Base-by-base conservation (phyloP, 23 red algal genomes). In the Agarophyton chilense region DNA sequence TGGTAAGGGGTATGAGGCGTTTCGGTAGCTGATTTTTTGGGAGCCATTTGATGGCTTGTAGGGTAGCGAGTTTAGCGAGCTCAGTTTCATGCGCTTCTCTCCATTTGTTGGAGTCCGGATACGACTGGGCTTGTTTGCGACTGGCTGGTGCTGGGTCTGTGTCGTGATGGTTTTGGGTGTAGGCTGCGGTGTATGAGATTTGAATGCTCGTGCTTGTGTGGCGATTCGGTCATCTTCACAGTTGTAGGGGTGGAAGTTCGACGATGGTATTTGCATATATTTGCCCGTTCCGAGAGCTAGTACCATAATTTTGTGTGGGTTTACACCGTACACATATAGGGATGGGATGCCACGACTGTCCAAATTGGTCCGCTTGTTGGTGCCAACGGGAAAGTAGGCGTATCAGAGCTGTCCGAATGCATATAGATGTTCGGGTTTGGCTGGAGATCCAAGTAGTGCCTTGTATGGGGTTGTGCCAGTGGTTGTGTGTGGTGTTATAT, bases 321-420 rank as follows among this genome's bases (percentile, higher is more conserved):
- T 63, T 11, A 66, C 7, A 5, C 52, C 79, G 21, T 38, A 61
- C 19, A 83, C 21, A 19, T 65, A 83, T 16, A 53, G 28, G 29
- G 16, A 28, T 45, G 24, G 58, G 10, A 28, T 9, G 0, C 9
- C 54, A 39, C 79, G 21, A 24, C 0, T 28, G 29, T 61, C 18
- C 4, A 83, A 40, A 17, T 83, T 83, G 10, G 26, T 29, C 43
- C 66, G 41, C 9, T 54, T 54, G 29, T 36, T 32, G 2, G 21
- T 2, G 35, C 40, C 32, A 14, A 81, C 36, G 4, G 77, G 77
- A 33, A n/a, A 13, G 10, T 12, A 11, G 8, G 58, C 39, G 26
- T 62, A 46, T 7, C 56, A 53, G 31, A 63, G 28, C 44, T 45
- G 54, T 10, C 82, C 82, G 36, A 87, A 74, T 28, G 47, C 50